Percentiles rank a stretch among this genome's conserved stretches.
Evolutionary conservation across 306 rosid genomes (phyloP).

Genomic region (Acmispon strigosus): DNA sequence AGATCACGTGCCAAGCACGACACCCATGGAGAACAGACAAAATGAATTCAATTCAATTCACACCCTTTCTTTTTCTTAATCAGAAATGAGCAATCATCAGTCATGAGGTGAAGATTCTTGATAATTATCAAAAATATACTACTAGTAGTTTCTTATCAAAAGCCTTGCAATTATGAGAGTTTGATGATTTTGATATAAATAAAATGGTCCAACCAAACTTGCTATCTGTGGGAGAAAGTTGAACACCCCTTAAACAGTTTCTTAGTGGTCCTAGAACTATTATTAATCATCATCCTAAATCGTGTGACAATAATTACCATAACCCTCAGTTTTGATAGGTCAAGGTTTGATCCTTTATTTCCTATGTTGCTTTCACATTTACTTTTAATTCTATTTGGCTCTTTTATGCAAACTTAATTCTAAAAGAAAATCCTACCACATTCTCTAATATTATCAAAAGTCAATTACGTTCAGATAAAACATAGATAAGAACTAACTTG

Average conservation of each 20-base stretch:
- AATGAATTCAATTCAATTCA: constrained; percentile 17
- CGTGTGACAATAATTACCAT: constrained; percentile 24
- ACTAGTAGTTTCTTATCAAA: neutral
- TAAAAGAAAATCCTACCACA: too few relatives aligned
- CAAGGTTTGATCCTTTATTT: constrained; percentile 16
- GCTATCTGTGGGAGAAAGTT: neutral
- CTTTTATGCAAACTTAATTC: too few relatives aligned
- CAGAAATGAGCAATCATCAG: constrained; percentile 32
- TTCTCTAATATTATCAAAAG: too few relatives aligned
- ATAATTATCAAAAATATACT: constrained; percentile 16
- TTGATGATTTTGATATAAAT: neutral
- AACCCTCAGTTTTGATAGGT: constrained; percentile 20
- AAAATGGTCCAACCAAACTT: constrained; percentile 26
- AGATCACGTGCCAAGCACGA: constrained; percentile 67
- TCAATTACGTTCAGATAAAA: too few relatives aligned
- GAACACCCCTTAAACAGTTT: neutral
- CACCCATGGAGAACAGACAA: constrained; percentile 42
- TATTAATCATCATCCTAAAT: constrained; percentile 19
- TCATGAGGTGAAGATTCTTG: constrained; percentile 28
- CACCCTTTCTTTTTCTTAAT: constrained; percentile 8
- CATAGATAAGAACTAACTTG: too few relatives aligned
- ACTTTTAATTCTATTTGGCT: too few relatives aligned
- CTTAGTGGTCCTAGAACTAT: constrained; percentile 31
- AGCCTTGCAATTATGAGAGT: constrained; percentile 18
- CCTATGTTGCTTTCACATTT: neutral